phyloP scores from a whole-genome alignment of 257 asterid species.

The Solanum commersonii region DNA sequence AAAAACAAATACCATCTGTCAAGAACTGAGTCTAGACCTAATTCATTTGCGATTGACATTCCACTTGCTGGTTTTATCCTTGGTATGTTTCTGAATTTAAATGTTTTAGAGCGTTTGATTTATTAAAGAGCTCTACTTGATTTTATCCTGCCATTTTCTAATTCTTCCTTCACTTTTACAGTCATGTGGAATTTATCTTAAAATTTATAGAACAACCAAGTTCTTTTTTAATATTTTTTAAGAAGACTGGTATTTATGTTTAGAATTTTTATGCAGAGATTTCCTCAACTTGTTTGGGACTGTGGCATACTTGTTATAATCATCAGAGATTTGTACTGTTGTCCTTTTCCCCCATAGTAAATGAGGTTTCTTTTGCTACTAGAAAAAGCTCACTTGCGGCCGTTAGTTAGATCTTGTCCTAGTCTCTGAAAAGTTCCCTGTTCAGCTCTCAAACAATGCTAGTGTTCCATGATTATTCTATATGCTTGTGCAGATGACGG shows the following conservation, averaged over 20 bases:
- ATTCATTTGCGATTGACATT: slow-evolving; percentile 22
- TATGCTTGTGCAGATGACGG: slow-evolving; percentile 55
- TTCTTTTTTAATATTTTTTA: not conserved
- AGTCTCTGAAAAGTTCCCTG: not conserved
- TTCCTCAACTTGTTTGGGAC: not conserved
- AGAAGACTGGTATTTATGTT: not conserved
- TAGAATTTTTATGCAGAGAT: not conserved
- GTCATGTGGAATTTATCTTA: not conserved
- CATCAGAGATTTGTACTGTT: not conserved
- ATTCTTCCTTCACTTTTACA: not conserved
- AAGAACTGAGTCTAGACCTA: slow-evolving; percentile 13
- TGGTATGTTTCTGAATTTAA: slow-evolving; percentile 36
- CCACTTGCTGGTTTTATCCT: slow-evolving; percentile 72
- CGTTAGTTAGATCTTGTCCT: not conserved
- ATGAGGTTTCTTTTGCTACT: not conserved
- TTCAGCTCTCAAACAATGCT: not conserved
- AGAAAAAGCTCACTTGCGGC: not conserved
- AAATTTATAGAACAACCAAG: not conserved
- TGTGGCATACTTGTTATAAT: not conserved
- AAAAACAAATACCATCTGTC: slow-evolving; percentile 9
- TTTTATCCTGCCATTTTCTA: not conserved
- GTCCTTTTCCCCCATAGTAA: not conserved
- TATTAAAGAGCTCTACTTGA: not conserved
- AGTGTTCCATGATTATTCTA: not conserved
- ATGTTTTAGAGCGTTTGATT: not conserved